These are phyloP conservation scores for Pseudogymnoascus sp. DNA, from an alignment of 2,329 filamentous ascomycete genomes.

Conservation along the genomic window DNA sequence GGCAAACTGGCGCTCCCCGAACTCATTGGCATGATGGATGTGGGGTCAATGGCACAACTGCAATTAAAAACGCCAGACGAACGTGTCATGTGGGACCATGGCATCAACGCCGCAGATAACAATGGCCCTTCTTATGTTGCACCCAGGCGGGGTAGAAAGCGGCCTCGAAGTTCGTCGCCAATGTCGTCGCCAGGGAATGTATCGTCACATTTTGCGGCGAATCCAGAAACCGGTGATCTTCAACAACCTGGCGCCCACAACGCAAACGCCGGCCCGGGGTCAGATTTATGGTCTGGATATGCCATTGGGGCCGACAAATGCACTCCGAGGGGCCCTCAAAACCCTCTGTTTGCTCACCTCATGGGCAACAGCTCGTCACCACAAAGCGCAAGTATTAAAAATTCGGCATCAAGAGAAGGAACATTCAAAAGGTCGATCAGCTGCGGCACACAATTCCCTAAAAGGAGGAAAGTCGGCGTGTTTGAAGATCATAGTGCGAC, in stretches of 20 bases:
- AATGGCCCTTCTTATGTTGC: conserved; percentile 42
- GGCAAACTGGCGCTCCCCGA: conserved; percentile 51
- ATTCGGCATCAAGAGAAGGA: conserved; percentile 35
- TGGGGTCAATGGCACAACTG: conserved; percentile 38
- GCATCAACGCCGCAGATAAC: conserved; percentile 35
- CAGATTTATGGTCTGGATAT: conserved; percentile 72
- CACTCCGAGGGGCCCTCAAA: conserved; percentile 29
- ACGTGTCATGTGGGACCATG: conserved; percentile 51
- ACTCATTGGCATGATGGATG: conserved; percentile 38
- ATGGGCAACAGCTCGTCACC: conserved; percentile 62
- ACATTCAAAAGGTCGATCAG: conserved; percentile 58
- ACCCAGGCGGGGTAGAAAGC: conserved; percentile 45
- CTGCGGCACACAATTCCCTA: conserved; percentile 64
- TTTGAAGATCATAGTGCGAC: conserved; percentile 28
- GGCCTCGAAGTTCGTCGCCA: conserved; percentile 68
- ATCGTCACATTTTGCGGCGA: conserved; percentile 28
- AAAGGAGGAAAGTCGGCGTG: conserved; percentile 54
- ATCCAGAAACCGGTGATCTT: conserved; percentile 42
- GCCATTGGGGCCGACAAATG: conserved; percentile 39
- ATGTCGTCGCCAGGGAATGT: conserved; percentile 49
- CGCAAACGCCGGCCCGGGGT: conserved; percentile 62
- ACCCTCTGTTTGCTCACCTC: conserved; percentile 54
- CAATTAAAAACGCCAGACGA: conserved; percentile 51
- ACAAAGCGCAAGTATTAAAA: conserved; percentile 43
- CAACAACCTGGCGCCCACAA: conserved; percentile 51